Conservation (phyloP, 2,329 filamentous ascomycete genomes). For the Mycosphaerella sp. region DNA sequence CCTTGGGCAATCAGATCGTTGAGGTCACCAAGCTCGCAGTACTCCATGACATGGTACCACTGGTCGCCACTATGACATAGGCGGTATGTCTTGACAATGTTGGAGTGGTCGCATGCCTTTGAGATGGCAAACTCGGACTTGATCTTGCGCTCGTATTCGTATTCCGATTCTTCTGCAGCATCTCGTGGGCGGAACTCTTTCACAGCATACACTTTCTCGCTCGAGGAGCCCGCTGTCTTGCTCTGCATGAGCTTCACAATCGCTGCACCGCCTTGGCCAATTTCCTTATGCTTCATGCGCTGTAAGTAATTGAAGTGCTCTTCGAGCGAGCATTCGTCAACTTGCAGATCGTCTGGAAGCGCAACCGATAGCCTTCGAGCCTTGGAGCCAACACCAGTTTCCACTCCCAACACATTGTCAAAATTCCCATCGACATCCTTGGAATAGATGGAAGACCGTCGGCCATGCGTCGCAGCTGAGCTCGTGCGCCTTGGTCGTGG, state of each 20-base stretch:
- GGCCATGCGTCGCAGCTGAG: conserved; percentile 26
- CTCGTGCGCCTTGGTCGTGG: conserved; percentile 23
- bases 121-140: conserved; percentile 87
- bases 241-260: conserved; percentile 74
- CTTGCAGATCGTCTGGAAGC: conserved; percentile 28
- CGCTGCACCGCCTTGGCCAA: conserved; percentile 77
- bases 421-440: conserved; percentile 23
- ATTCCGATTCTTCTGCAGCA: conserved; percentile 56
- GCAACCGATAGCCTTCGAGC: conserved; percentile 32
- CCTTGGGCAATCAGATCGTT: conserved; percentile 65
- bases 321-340: conserved; percentile 41
- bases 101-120: conserved; percentile 77
- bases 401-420: conserved; percentile 29
- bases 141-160: conserved; percentile 81
- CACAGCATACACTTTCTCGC: conserved; percentile 60
- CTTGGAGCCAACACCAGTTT: conserved; percentile 33
- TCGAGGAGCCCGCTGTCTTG: conserved; percentile 51
- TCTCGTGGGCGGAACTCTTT: conserved; percentile 79
- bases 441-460: conserved; percentile 31
- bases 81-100: conserved; percentile 74
- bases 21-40: conserved; percentile 75
- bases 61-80: conserved; percentile 65
- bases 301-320: conserved; percentile 55
- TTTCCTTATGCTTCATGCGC: conserved; percentile 64
- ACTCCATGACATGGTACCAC: conserved; percentile 94